phyloP scores from a whole-genome alignment of 2,329 filamentous ascomycete species.

The Volutella citrinella region DNA sequence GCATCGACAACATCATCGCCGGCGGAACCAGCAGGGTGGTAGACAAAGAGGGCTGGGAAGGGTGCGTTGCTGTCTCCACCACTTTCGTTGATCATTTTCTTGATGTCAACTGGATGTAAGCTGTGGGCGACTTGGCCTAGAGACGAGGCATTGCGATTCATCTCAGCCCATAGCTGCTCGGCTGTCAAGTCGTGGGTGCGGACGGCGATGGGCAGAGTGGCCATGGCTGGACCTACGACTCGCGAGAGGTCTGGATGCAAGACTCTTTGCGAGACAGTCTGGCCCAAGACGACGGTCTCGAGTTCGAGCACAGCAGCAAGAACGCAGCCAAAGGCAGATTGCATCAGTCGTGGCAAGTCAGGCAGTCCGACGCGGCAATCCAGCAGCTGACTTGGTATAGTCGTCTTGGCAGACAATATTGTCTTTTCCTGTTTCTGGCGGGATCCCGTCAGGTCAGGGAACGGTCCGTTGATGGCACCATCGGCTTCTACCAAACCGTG shows the following conservation, averaged over 20 bases:
- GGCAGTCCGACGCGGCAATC: not conserved
- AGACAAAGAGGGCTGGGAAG: constrained; percentile 24
- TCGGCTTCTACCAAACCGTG: constrained; percentile 6
- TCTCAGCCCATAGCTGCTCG: constrained; percentile 12
- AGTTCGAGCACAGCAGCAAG: constrained; percentile 18
- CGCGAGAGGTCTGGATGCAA: constrained; percentile 19
- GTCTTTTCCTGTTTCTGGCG: constrained; percentile 14
- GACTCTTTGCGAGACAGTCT: constrained; percentile 20
- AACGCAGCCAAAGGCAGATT: constrained; percentile 23
- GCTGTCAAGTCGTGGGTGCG: constrained; percentile 11
- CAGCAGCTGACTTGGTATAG: not conserved
- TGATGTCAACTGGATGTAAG: constrained; percentile 21
- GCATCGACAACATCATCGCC: too few species aligned
- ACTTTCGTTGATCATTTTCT: constrained; percentile 18
- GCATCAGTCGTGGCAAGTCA: constrained; percentile 9
- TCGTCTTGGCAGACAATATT: constrained; percentile 1
- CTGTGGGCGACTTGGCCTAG: constrained; percentile 9
- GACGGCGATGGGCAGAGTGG: constrained; percentile 18
- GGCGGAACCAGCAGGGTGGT: constrained; percentile 13
- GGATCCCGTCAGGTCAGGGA: constrained; percentile 22
- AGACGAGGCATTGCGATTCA: too few species aligned
- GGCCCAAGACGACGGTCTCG: constrained; percentile 19
- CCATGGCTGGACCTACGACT: constrained; percentile 21
- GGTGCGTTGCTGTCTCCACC: constrained; percentile 12
- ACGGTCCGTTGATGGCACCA: constrained; percentile 17